Evolutionary conservation across 2,329 filamentous ascomycete species (phyloP), one percentile per base, ranked within the genome.

Genomic region (Shiraia sp.): DNA sequence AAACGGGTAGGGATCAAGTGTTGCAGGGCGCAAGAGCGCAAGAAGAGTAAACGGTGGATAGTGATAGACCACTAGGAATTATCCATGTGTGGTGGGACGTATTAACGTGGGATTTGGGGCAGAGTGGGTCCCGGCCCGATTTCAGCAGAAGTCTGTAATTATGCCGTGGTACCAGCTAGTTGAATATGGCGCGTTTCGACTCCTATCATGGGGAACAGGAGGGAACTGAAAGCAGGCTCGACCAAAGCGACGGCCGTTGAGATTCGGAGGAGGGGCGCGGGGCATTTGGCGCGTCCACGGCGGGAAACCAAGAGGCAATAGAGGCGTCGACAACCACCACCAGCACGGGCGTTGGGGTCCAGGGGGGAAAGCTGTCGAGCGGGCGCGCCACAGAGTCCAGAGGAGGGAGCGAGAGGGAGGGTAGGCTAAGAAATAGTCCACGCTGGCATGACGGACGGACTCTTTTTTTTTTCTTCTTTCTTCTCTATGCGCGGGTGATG

Each of bases 11-110:
- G 57, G 51, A 36, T 49, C 49, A 70, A 70, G 59, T 70, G 65
- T 69, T 70, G 66, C 66, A 66, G 58, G 59, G 68, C 66, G 63
- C 63, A 52, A 37, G 44, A 54, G 62, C 66, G 63, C 62, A 63
- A 69, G 68, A 68, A 69, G 56, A 57, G 55, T 61, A 69, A 61
- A 53, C 45, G 44, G 41, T 57, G 49, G 41, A 47, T 44, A 45
- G 46, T 34, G 39, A 42, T 51, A 39, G 47, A 46, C 38, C 49
- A 51, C 53, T 62, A 68, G 49, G 42, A 36, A 45, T 45, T 36
- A 49, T 62, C 56, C 65, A 68, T 69, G 40, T 47, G 47, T 47
- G 45, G 51, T 47, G 50, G 50, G 42, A 47, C 42, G 46, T 36
- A 22, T 22, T 22, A 38, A 51, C 44, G 53, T 51, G 42, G 44